Conservation (phyloP, 2,329 filamentous ascomycete genomes). For the Chrysosporium keratinophilum region DNA sequence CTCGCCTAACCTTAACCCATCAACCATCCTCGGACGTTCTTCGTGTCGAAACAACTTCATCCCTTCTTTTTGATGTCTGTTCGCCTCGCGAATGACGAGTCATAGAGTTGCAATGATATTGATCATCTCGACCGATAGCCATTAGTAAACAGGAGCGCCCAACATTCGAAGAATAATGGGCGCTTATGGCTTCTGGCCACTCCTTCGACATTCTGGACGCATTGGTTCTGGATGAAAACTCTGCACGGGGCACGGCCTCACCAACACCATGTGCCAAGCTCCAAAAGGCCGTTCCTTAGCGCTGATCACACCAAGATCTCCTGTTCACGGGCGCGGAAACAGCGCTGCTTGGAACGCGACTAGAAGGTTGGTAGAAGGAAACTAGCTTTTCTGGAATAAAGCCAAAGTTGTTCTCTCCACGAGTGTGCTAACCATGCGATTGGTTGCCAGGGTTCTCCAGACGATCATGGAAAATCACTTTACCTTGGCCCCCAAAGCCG, state of each 20-base stretch:
- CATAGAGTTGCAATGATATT: neutral
- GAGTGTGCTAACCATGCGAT: neutral
- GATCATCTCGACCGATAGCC: too few relatives aligned
- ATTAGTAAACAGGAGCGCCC: neutral
- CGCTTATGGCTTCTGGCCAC: neutral
- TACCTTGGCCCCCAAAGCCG: neutral
- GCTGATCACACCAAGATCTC: neutral
- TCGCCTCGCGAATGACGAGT: neutral
- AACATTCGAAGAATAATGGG: neutral
- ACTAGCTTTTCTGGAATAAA: neutral
- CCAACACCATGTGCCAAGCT: neutral
- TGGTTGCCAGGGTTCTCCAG: slow-evolving; percentile 7
- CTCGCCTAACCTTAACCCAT: neutral
- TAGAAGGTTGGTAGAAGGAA: slow-evolving; percentile 10
- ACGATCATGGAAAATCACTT: neutral
- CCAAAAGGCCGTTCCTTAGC: neutral
- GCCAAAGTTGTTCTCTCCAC: neutral
- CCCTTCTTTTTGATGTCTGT: too few relatives aligned
- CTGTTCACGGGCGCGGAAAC: neutral
- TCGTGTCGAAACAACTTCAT: neutral
- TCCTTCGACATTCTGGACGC: neutral
- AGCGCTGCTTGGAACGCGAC: neutral
- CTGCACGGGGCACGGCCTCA: neutral
- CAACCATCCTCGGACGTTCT: neutral
- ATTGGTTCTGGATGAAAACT: neutral